Evolutionary conservation across 768 basidiomycete genomes (phyloP).

Genomic region (Roridomyces roridus): DNA sequence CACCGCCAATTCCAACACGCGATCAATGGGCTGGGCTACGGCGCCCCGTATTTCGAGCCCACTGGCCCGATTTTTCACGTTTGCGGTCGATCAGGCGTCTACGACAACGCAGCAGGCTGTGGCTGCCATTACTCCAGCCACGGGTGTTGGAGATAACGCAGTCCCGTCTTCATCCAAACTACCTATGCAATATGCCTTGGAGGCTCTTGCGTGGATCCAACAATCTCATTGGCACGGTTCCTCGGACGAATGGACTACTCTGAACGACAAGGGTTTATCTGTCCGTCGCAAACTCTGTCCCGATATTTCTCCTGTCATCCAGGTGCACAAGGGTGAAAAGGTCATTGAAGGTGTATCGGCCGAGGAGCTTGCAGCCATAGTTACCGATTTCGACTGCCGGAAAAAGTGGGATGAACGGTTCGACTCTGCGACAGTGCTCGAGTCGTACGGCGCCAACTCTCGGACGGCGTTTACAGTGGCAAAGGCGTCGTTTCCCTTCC

Average conservation of each 20-base stretch:
- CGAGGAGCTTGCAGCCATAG: constrained; percentile 82
- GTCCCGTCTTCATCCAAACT: constrained; percentile 60
- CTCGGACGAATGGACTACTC: constrained; percentile 72
- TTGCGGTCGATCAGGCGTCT: constrained; percentile 76
- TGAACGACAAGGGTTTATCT: constrained; percentile 78
- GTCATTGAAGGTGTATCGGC: constrained; percentile 94
- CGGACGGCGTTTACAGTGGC: constrained; percentile 74
- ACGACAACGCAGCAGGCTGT: constrained; percentile 79
- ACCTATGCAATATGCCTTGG: constrained; percentile 83
- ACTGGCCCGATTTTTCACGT: constrained; percentile 73
- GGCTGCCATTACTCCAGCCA: constrained; percentile 72
- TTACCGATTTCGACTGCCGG: constrained; percentile 73
- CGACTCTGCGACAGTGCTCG: constrained; percentile 69
- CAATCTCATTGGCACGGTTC: constrained; percentile 65
- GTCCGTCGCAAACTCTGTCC: constrained; percentile 79
- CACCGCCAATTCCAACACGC: constrained; percentile 22
- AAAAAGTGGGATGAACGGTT: constrained; percentile 90
- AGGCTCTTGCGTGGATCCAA: constrained; percentile 82
- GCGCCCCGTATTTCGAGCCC: constrained; percentile 75
- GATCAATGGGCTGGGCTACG: constrained; percentile 53
- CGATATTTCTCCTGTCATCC: constrained; percentile 79
- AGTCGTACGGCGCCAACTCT: constrained; percentile 79
- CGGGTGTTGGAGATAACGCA: constrained; percentile 44
- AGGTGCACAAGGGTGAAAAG: constrained; percentile 87
- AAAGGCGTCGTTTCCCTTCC: constrained; percentile 88